phyloP scores from a whole-genome alignment of 1,284 basidiomycete species.

The Neolentinus lepideus region DNA sequence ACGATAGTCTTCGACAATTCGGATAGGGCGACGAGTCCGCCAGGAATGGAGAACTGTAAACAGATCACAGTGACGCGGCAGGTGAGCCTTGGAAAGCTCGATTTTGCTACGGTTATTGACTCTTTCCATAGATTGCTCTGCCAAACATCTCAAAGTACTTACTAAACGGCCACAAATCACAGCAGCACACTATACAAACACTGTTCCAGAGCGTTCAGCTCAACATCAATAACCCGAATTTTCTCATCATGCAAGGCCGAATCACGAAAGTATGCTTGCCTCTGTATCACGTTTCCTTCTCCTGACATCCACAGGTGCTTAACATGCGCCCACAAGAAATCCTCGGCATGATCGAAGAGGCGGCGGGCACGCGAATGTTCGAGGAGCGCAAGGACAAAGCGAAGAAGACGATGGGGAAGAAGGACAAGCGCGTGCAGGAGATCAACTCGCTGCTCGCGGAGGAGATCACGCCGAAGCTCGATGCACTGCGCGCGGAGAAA shows the following conservation, averaged over 20 bases:
- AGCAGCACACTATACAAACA: slow-evolving; percentile 84
- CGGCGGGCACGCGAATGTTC: slow-evolving; percentile 98
- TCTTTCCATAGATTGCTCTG: slow-evolving; percentile 68
- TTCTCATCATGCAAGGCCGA: slow-evolving; percentile 98
- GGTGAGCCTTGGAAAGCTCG: slow-evolving; percentile 35
- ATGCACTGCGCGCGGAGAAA: slow-evolving; percentile 89
- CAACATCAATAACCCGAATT: slow-evolving; percentile 99
- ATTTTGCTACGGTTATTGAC: not conserved
- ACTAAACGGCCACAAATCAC: slow-evolving; percentile 93
- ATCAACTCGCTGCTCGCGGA: slow-evolving; percentile 76
- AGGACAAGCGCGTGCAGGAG: slow-evolving; percentile 95
- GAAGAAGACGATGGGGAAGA: slow-evolving; percentile 94
- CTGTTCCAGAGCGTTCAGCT: slow-evolving; percentile 97
- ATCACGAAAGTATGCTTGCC: slow-evolving; percentile 69
- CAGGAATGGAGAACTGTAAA: slow-evolving; percentile 76
- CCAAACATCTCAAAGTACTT: slow-evolving; percentile 97
- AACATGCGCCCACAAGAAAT: slow-evolving; percentile 99
- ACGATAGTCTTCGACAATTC: slow-evolving; percentile 99
- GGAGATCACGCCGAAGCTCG: slow-evolving; percentile 93
- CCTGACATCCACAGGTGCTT: slow-evolving; percentile 55
- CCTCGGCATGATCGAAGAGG: slow-evolving; percentile 98
- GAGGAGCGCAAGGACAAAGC: slow-evolving; percentile 99
- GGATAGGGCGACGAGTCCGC: slow-evolving; percentile 82
- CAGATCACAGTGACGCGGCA: slow-evolving; percentile 98
- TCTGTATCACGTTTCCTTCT: not conserved